Conservation (phyloP, 352 stramenopile species). For the Blastocystis sp. region DNA sequence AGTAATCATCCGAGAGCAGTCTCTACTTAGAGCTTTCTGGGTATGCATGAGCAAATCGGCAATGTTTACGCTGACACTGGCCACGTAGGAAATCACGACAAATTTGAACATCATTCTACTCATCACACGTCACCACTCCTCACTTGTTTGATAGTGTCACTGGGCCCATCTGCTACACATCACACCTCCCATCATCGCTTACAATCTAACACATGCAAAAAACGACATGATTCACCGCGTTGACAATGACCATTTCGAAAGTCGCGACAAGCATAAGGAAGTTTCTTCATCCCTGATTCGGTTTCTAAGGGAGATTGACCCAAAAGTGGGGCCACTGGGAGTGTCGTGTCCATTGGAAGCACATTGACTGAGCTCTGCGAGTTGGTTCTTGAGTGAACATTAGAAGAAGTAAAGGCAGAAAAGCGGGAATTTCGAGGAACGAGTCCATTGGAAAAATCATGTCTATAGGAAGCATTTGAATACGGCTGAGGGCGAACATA, state of each 20-base stretch:
- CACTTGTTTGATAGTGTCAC: conserved; percentile 1
- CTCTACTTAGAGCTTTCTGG: background rate
- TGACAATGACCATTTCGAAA: conserved; percentile 15
- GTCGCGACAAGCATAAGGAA: conserved; percentile 48
- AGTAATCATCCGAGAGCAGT: too few species aligned
- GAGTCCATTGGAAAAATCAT: background rate
- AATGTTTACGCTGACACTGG: conserved; percentile 41
- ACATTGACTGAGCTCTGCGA: background rate
- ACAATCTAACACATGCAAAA: conserved; percentile 25
- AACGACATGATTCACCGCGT: conserved; percentile 2
- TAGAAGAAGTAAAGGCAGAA: background rate
- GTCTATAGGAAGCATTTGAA: too few species aligned
- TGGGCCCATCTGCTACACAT: background rate
- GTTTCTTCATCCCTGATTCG: background rate
- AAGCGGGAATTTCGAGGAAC: background rate
- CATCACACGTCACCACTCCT: background rate
- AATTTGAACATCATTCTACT: conserved; percentile 24
- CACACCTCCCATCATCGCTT: background rate
- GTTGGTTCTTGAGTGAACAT: background rate
- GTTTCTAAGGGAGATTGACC: background rate
- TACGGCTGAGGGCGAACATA: background rate
- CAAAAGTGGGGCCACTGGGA: background rate
- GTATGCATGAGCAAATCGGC: conserved; percentile 10
- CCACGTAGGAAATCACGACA: conserved; percentile 49
- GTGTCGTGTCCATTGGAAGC: background rate